Evolutionary conservation across 805 yeast genomes (phyloP).

Genomic region (Saccharomyces jurei): DNA sequence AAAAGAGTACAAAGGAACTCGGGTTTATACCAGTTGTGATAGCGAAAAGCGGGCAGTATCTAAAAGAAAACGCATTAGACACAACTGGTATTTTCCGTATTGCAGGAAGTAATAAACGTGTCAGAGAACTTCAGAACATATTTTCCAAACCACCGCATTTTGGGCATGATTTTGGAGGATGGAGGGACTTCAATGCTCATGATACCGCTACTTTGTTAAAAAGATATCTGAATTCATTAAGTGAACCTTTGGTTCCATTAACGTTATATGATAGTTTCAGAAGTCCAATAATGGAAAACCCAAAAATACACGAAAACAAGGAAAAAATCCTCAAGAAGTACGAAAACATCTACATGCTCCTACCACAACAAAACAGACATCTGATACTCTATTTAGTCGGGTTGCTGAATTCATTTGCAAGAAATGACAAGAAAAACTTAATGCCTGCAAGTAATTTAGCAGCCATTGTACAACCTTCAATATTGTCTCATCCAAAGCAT

Average conservation of each 20-base stretch:
- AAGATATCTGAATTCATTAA: slow-evolving; percentile 73
- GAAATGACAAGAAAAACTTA: slow-evolving; percentile 61
- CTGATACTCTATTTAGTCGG: slow-evolving; percentile 79
- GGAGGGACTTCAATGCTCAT: slow-evolving; percentile 92
- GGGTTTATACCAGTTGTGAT: slow-evolving; percentile 89
- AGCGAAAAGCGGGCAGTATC: slow-evolving; percentile 84
- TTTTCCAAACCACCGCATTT: slow-evolving; percentile 81
- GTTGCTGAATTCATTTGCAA: slow-evolving; percentile 70
- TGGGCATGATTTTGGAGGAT: slow-evolving; percentile 65
- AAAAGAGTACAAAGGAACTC: slow-evolving; percentile 55
- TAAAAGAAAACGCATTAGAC: slow-evolving; percentile 66
- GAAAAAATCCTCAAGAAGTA: slow-evolving; percentile 44
- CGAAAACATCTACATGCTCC: slow-evolving; percentile 51
- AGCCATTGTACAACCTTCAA: slow-evolving; percentile 91
- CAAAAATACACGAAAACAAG: slow-evolving; percentile 5
- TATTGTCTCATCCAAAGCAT: slow-evolving; percentile 81
- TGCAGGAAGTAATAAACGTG: slow-evolving; percentile 81
- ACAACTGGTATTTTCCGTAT: slow-evolving; percentile 88
- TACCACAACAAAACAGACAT: slow-evolving; percentile 70
- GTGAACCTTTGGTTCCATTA: slow-evolving; percentile 85
- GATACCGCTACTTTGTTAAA: slow-evolving; percentile 88
- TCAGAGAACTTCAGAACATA: slow-evolving; percentile 68
- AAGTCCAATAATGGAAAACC: slow-evolving; percentile 43
- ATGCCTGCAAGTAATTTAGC: slow-evolving; percentile 91
- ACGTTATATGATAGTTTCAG: slow-evolving; percentile 67